Evolutionary conservation across 129 eudicot genomes (phyloP), one percentile per base, ranked within the genome.

Genomic region (Arctium lappa): DNA sequence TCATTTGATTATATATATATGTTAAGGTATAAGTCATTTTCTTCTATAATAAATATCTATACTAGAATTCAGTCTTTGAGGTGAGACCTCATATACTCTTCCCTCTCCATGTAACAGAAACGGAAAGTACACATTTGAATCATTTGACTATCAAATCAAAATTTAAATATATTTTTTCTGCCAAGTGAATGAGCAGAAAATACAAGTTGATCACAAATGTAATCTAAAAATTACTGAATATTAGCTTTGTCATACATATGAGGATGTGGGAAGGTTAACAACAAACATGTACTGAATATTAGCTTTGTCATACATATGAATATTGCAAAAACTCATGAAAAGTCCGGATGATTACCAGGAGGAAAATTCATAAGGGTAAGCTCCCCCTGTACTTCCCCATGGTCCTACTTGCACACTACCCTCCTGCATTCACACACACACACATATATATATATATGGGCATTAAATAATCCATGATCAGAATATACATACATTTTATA

Each of bases 1-100:
- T 73, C 99, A 95, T 83, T 81, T 95, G 74, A 84, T 95, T 79
- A 87, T 94, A 16, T n/a, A 86, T 93, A 72, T 91, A 91, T 84
- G 81, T 95, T 5, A 95, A 95, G 99, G 99, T 95, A 84, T 42
- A 18, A 32, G 40, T 79, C 22, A 72, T 34, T 50, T 15, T 5
- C 65, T 15, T 53, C 27, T 27, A 53, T 53, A 15, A 53, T 53
- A 15, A 15, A 53, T 53, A 53, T 50, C 5, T 50, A 50, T 50
- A 18, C 63, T 50, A 12, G 18, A 50, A 50, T 50, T 50, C 60
- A 50, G 63, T 50, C 18, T 13, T 6, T 50, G 63, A 50, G 63
- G 63, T 13, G 6, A 50, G 16, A 12, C 62, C 62, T 50, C 16
- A 48, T 12, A 12, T 48, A 12, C 16, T 12, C 60, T 48, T 48